Base-by-base conservation (phyloP, 139 green algal species). In the Picochlorum costavermella region DNA sequence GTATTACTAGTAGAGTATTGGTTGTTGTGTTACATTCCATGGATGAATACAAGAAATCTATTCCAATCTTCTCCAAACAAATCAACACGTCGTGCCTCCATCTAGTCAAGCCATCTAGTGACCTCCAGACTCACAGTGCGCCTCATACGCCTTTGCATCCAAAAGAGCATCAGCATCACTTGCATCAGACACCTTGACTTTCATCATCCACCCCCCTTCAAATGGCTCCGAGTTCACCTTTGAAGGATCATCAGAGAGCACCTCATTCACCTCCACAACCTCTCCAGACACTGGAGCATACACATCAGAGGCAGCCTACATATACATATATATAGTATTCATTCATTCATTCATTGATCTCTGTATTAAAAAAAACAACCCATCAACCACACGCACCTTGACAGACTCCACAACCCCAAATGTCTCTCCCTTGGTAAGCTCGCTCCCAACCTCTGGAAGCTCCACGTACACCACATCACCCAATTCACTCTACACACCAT, bases 401-500 rank as follows among this genome's bases (percentile, higher is more conserved):
- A 99, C 94, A 29, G 92, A 98, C 86, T 99, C 94, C 3, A 99
- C 90, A 4, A 98, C 92, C 31, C 91, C 93, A 68, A 98, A 97
- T 5, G 79, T 83, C 63, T 96, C 83, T 10, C 81, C 84, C 62
- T 86, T 81, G n/a, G 65, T 83, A n/a, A 99, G 60, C 20, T 69
- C 50, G 57, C 78, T 72, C 31, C 93, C 94, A 10, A 96, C 89
- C 60, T 96, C 89, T n/a, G 94, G 94, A 31, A 98, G 77, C 75
- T 99, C 94, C 5, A 97, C 89, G 68, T 94, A 98, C 49, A 99
- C 93, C 5, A 99, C 82, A 63, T 99, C 93, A 11, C 94, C 94
- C 25, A 99, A 83, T 77, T 96, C 86, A 4, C 33, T 63, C 88
- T 95, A 76, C 44, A 76, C 3, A 40, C 5, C 69, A 5, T 11